Percentiles rank a stretch among this genome's conserved stretches.
Evolutionary conservation across 2,329 filamentous ascomycete genomes (phyloP).

Genomic region (Graphilbum ipis-grandicollis): DNA sequence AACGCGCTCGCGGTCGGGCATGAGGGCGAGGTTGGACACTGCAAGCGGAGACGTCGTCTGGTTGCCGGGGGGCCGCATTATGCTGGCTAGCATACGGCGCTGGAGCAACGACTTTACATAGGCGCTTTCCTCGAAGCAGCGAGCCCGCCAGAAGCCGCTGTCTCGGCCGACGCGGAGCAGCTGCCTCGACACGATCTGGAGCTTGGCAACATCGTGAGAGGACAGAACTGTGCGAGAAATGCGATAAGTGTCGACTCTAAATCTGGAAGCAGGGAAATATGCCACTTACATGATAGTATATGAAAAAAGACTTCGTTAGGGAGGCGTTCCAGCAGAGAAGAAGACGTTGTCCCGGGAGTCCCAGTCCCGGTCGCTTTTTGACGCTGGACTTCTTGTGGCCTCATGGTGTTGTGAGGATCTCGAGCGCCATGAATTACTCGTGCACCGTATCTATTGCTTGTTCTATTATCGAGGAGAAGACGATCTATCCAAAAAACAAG

Average conservation of each 20-base stretch:
- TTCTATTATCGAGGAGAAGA: too few species aligned
- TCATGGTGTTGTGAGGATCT: too few species aligned
- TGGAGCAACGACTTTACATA: slow-evolving; percentile 39
- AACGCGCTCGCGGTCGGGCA: slow-evolving; percentile 20
- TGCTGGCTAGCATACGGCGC: not conserved
- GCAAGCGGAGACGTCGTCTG: too few species aligned
- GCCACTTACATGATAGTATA: slow-evolving; percentile 34
- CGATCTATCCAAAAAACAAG: too few species aligned
- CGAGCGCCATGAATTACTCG: too few species aligned
- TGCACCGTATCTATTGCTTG: too few species aligned
- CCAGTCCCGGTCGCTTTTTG: too few species aligned
- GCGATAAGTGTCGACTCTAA: too few species aligned
- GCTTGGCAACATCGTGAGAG: slow-evolving; percentile 43
- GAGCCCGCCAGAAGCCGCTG: slow-evolving; percentile 55
- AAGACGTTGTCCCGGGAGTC: too few species aligned
- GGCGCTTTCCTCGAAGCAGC: slow-evolving; percentile 54
- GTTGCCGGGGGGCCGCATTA: not conserved
- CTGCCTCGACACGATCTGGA: slow-evolving; percentile 52
- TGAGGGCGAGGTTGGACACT: not conserved
- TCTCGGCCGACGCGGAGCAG: slow-evolving; percentile 55
- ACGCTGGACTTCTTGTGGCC: slow-evolving; percentile 4
- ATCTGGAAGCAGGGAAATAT: slow-evolving; percentile 2
- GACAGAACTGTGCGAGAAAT: slow-evolving; percentile 34
- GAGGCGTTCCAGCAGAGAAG: too few species aligned
- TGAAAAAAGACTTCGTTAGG: slow-evolving; percentile 46